Percentiles rank a stretch among this genome's conserved stretches.
These are phyloP conservation scores for Taphrina communis DNA, from an alignment of 1,139 yeast genomes.

Conservation along the genomic window DNA sequence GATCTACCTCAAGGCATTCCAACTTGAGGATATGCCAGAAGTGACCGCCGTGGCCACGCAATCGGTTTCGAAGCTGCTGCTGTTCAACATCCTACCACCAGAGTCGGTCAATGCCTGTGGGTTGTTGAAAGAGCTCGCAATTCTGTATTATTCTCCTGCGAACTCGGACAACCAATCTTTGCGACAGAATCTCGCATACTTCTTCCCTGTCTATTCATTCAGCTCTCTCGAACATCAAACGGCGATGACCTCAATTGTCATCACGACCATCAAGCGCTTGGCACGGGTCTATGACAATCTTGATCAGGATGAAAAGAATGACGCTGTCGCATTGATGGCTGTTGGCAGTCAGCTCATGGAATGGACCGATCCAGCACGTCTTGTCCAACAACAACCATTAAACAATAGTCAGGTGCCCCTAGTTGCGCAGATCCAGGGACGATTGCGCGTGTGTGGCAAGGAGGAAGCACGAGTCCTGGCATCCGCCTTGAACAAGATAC, in stretches of 20 bases:
- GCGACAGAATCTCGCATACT: constrained; percentile 81
- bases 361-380: constrained; percentile 83
- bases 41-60: constrained; percentile 84
- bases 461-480: constrained; percentile 64
- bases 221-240: constrained; percentile 78
- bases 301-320: constrained; percentile 52
- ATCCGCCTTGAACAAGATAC: constrained; percentile 60
- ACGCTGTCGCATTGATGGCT: constrained; percentile 60
- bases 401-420: constrained; percentile 64
- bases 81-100: constrained; percentile 71
- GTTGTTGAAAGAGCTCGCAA: constrained; percentile 70
- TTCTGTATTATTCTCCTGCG: constrained; percentile 75
- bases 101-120: constrained; percentile 53
- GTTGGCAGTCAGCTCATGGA: constrained; percentile 75
- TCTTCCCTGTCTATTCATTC: constrained; percentile 87
- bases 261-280: constrained; percentile 69
- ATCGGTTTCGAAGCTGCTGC: constrained; percentile 79
- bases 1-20: constrained; percentile 68
- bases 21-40: constrained; percentile 60
- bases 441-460: constrained; percentile 60
- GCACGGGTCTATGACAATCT: constrained; percentile 56
- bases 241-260: constrained; percentile 66
- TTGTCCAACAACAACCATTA: constrained; percentile 52
- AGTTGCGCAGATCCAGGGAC: constrained; percentile 56
- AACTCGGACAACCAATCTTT: constrained; percentile 69